These are phyloP conservation scores for Guyanaporus albipodus DNA, from an alignment of 768 basidiomycete species.

Conservation along the genomic window DNA sequence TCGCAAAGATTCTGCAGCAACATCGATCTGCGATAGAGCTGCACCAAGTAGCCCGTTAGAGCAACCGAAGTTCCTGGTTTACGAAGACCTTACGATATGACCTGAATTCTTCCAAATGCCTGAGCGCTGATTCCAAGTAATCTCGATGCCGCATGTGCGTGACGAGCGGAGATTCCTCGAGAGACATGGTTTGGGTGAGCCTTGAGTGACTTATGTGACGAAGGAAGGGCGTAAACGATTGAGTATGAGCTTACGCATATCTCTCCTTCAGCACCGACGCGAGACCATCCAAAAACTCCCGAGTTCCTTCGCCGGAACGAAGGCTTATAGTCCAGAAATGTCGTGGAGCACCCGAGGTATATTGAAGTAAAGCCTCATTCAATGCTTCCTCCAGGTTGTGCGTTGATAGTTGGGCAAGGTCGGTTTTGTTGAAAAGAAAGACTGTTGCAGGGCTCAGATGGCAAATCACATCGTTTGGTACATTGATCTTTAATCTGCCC, in stretches of 20 bases:
- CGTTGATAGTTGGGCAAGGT: conserved; percentile 37
- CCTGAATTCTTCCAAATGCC: conserved; percentile 30
- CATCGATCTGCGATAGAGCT: conserved; percentile 70
- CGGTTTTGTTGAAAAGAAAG: conserved; percentile 77
- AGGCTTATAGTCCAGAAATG: conserved; percentile 63
- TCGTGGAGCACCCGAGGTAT: not conserved
- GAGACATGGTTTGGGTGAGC: conserved; percentile 20
- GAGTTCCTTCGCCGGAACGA: conserved; percentile 51
- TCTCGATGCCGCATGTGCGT: conserved; percentile 78
- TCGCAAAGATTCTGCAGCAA: conserved; percentile 83
- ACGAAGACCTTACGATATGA: conserved; percentile 25
- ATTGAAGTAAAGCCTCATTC: conserved; percentile 10
- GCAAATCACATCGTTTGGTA: conserved; percentile 46
- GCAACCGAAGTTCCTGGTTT: not conserved
- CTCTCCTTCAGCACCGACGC: conserved; percentile 39
- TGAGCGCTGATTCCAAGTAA: conserved; percentile 64
- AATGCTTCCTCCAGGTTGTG: conserved; percentile 18
- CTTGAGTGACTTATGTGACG: conserved; percentile 5
- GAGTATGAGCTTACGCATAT: conserved; percentile 17
- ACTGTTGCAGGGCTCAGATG: conserved; percentile 57
- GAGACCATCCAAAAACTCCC: conserved; percentile 58
- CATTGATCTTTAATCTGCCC: conserved; percentile 14
- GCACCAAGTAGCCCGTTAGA: conserved; percentile 6
- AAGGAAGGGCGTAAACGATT: not conserved
- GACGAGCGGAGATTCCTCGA: conserved; percentile 49